A percentile compares a stretch with the other conserved stretches of the same genome.
Evolutionary conservation across 192 early-diverging fungal species (phyloP).

Genomic region (Podila verticillata): DNA sequence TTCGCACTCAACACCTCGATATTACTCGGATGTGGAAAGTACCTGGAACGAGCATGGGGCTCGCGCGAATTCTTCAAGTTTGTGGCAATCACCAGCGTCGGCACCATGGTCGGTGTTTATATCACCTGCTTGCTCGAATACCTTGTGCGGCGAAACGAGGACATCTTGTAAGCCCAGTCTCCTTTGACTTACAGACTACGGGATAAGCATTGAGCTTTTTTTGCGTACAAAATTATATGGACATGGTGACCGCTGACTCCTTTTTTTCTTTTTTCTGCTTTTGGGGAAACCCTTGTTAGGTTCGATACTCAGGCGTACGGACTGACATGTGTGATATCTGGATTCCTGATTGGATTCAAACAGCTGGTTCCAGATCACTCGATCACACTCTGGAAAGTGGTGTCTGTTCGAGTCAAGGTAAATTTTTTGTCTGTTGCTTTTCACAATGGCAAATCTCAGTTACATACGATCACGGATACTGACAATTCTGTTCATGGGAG

Average conservation of each 20-base stretch:
- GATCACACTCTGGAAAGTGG: slow-evolving; percentile 68
- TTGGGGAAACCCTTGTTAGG: slow-evolving; percentile 21
- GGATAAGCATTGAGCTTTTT: too few species aligned
- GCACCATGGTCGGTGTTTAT: slow-evolving; percentile 62
- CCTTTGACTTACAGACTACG: too few species aligned
- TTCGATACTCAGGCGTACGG: slow-evolving; percentile 76
- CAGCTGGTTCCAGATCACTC: slow-evolving; percentile 89
- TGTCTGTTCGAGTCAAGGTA: slow-evolving; percentile 85
- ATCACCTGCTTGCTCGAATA: slow-evolving; percentile 67
- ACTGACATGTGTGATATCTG: slow-evolving; percentile 73
- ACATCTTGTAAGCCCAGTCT: slow-evolving; percentile 59
- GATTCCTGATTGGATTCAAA: slow-evolving; percentile 89
- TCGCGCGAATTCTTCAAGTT: slow-evolving; percentile 78
- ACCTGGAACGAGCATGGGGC: slow-evolving; percentile 89
- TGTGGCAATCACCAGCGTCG: slow-evolving; percentile 63
- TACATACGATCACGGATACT: neutral
- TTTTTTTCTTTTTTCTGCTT: neutral
- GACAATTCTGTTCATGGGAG: too few species aligned
- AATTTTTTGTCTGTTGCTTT: slow-evolving; percentile 32
- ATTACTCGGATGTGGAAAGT: slow-evolving; percentile 73
- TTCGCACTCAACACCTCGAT: slow-evolving; percentile 20
- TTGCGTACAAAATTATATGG: too few species aligned
- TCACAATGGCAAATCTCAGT: slow-evolving; percentile 10
- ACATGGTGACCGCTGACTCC: neutral
- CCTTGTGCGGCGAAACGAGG: slow-evolving; percentile 63